phyloP scores from a whole-genome alignment of 2,329 filamentous ascomycete species.

The Sclerotinia glacialis region DNA sequence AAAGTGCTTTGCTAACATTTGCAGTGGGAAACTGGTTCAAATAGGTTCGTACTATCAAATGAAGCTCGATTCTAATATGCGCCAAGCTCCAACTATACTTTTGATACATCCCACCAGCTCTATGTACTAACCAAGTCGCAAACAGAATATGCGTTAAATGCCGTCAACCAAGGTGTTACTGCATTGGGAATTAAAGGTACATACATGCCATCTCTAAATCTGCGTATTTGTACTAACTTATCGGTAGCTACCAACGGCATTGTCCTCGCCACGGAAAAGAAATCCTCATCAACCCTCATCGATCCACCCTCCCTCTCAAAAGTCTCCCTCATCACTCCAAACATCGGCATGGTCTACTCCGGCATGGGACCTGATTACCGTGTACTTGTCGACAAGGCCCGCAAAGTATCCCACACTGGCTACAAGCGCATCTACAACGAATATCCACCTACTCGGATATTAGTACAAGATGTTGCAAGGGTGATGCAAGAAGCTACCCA shows the following conservation, averaged over 20 bases:
- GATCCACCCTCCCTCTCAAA: constrained; percentile 94
- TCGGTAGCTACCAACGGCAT: constrained; percentile 89
- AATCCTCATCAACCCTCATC: constrained; percentile 95
- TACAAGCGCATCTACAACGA: constrained; percentile 99
- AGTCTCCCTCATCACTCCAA: constrained; percentile 95
- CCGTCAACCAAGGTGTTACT: constrained; percentile 98
- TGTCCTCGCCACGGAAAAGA: constrained; percentile 98
- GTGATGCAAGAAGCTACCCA: constrained; percentile 99
- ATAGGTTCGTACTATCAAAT: constrained; percentile 63
- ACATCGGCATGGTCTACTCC: constrained; percentile 99
- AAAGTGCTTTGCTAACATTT: constrained; percentile 31
- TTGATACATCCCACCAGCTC: constrained; percentile 24
- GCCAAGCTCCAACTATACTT: constrained; percentile 21
- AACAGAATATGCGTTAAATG: constrained; percentile 96
- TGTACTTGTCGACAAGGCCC: constrained; percentile 94
- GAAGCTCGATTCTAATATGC: constrained; percentile 13
- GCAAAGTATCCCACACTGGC: constrained; percentile 95
- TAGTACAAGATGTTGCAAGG: constrained; percentile 95
- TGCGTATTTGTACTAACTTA: constrained; percentile 6
- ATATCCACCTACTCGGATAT: constrained; percentile 98
- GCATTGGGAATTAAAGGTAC: constrained; percentile 97
- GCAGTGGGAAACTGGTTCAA: constrained; percentile 96
- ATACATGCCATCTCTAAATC: constrained; percentile 24
- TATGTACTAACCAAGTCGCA: constrained; percentile 27
- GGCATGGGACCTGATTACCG: constrained; percentile 99